A percentile compares a stretch with the other conserved stretches of the same genome.
phyloP scores from a whole-genome alignment of 495 filamentous ascomycete genomes.

The Hyaloscypha variabilis region DNA sequence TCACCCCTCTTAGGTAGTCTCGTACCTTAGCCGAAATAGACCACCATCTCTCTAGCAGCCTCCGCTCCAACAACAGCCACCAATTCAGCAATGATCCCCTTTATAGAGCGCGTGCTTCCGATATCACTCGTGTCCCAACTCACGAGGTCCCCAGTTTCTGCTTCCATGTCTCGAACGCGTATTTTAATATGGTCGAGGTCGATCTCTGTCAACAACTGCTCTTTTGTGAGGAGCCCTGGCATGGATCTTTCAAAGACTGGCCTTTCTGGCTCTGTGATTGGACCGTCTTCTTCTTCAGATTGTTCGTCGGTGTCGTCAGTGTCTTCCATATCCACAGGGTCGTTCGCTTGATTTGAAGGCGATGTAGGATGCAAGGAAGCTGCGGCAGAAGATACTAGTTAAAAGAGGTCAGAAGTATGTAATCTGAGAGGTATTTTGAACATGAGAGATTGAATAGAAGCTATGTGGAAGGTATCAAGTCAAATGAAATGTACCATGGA shows the following conservation, averaged over 20 bases:
- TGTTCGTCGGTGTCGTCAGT: background rate
- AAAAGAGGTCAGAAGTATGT: background rate
- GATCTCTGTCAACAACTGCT: conserved; percentile 58
- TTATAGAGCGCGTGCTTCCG: conserved; percentile 53
- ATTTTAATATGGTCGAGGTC: conserved; percentile 61
- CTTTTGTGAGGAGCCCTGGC: conserved; percentile 73
- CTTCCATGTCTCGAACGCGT: conserved; percentile 34
- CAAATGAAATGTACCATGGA: background rate
- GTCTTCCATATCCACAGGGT: background rate
- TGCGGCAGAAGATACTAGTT: background rate
- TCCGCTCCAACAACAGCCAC: conserved; percentile 76
- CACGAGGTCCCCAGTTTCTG: conserved; percentile 55
- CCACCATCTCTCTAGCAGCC: conserved; percentile 56
- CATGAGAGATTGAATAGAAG: too few relatives aligned
- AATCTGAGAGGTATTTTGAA: background rate
- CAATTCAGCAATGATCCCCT: conserved; percentile 72
- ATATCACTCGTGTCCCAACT: conserved; percentile 66
- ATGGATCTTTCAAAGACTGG: conserved; percentile 72
- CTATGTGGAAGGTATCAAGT: background rate
- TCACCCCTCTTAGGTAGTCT: too few relatives aligned
- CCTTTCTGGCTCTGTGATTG: conserved; percentile 34
- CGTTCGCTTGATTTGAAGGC: background rate
- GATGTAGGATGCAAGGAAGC: conserved; percentile 13
- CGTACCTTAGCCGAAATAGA: conserved; percentile 38
- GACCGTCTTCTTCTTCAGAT: conserved; percentile 30